phyloP scores from a whole-genome alignment of 2,329 filamentous ascomycete species.

The Diaporthe helianthi region DNA sequence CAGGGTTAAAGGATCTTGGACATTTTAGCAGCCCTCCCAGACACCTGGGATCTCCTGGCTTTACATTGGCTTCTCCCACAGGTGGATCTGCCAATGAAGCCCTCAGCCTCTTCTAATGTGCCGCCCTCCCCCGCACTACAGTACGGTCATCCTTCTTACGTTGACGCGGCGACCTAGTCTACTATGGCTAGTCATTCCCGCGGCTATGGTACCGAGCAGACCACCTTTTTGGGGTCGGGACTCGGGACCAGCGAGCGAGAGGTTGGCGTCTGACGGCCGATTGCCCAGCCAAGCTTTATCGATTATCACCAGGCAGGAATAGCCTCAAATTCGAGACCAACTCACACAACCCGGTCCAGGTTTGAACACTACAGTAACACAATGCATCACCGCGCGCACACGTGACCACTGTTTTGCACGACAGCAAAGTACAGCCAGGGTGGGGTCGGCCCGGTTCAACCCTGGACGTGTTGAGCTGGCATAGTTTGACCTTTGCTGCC shows the following conservation, averaged over 20 bases:
- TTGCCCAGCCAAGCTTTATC: conserved; percentile 17
- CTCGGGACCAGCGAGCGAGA: conserved; percentile 21
- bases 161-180: conserved; percentile 15
- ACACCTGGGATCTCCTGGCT: conserved; percentile 31
- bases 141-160: conserved; percentile 24
- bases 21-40: conserved; percentile 25
- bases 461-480: conserved; percentile 1
- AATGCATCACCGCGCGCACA: conserved; percentile 31
- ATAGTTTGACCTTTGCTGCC: background rate
- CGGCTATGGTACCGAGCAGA: conserved; percentile 28
- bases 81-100: conserved; percentile 19
- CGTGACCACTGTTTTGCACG: conserved; percentile 28
- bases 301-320: conserved; percentile 25
- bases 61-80: conserved; percentile 22
- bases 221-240: conserved; percentile 16
- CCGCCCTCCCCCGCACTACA: conserved; percentile 29
- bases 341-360: conserved; percentile 22
- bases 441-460: conserved; percentile 19
- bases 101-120: conserved; percentile 21
- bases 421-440: conserved; percentile 10
- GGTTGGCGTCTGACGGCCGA: conserved; percentile 22
- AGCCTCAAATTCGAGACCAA: conserved; percentile 27
- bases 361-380: conserved; percentile 30
- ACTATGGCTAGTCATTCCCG: conserved; percentile 25
- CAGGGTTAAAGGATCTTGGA: conserved; percentile 28